Percentiles rank a stretch among this genome's conserved stretches.
phyloP scores from a whole-genome alignment of 2,329 filamentous ascomycete genomes.

The Hypoxylon sp. region DNA sequence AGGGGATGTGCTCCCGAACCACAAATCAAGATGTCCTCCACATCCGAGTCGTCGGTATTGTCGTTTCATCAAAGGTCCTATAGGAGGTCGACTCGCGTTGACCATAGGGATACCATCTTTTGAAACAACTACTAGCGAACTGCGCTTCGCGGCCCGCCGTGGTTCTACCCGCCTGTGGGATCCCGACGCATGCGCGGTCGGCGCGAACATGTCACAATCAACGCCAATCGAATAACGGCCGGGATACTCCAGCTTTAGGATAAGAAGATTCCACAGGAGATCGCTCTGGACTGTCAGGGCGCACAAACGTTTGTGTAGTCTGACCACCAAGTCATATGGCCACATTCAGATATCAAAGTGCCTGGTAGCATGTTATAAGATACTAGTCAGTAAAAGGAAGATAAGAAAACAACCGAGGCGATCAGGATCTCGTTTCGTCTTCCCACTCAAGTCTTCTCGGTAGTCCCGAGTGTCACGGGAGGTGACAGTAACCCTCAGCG shows the following conservation, averaged over 20 bases:
- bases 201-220: conserved; percentile 24
- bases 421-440: conserved; percentile 24
- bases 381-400: neutral
- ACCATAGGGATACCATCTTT: conserved; percentile 7
- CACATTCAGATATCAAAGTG: conserved; percentile 1
- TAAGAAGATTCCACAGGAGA: conserved; percentile 2
- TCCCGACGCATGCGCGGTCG: conserved; percentile 22
- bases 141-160: conserved; percentile 27
- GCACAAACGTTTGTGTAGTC: conserved; percentile 3
- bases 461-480: conserved; percentile 35
- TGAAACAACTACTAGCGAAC: conserved; percentile 19
- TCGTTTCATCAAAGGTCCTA: conserved; percentile 20
- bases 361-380: conserved; percentile 12
- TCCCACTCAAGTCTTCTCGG: conserved; percentile 30
- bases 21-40: conserved; percentile 9
- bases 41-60: conserved; percentile 20
- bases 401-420: conserved; percentile 1
- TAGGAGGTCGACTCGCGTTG: conserved; percentile 8
- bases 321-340: neutral
- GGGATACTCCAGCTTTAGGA: conserved; percentile 5
- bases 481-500: conserved; percentile 21
- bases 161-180: conserved; percentile 31
- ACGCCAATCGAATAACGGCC: conserved; percentile 5
- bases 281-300: conserved; percentile 4
- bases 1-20: neutral